These are phyloP conservation scores for Plasmodium adleri DNA, from an alignment of 169 alveolate species.

Conservation along the genomic window DNA sequence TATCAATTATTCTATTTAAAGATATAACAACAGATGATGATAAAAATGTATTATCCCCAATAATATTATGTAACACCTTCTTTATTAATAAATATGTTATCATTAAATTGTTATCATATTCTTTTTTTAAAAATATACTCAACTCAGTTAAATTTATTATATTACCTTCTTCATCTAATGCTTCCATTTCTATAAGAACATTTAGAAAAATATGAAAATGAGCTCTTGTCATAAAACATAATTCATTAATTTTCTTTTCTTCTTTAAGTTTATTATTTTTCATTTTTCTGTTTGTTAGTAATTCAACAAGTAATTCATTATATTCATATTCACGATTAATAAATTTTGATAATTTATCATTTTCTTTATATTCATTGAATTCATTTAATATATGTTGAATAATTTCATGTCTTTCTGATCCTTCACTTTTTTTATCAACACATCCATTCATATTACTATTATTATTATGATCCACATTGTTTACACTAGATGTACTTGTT, in stretches of 20 bases:
- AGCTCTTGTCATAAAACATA: conserved; percentile 52
- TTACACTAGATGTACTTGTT: conserved; percentile 2
- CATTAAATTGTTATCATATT: conserved; percentile 80
- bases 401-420: conserved; percentile 1
- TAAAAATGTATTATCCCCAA: conserved; percentile 64
- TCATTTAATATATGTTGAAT: conserved; percentile 4
- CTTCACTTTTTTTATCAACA: background rate
- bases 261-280: conserved; percentile 1
- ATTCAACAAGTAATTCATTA: conserved; percentile 49
- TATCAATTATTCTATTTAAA: conserved; percentile 45
- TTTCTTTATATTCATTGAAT: conserved; percentile 46
- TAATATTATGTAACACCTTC: conserved; percentile 39
- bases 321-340: conserved; percentile 70
- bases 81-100: conserved; percentile 73
- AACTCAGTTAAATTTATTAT: conserved; percentile 81
- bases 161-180: conserved; percentile 81
- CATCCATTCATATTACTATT: background rate
- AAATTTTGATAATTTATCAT: conserved; percentile 15
- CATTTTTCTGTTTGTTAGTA: conserved; percentile 11
- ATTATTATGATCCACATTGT: background rate
- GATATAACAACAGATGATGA: conserved; percentile 13
- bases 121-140: conserved; percentile 78
- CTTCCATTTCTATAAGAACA: conserved; percentile 80
- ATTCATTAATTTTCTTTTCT: conserved; percentile 34
- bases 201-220: conserved; percentile 78